Base-by-base conservation (phyloP, 495 filamentous ascomycete species). In the Arthonia radiata region DNA sequence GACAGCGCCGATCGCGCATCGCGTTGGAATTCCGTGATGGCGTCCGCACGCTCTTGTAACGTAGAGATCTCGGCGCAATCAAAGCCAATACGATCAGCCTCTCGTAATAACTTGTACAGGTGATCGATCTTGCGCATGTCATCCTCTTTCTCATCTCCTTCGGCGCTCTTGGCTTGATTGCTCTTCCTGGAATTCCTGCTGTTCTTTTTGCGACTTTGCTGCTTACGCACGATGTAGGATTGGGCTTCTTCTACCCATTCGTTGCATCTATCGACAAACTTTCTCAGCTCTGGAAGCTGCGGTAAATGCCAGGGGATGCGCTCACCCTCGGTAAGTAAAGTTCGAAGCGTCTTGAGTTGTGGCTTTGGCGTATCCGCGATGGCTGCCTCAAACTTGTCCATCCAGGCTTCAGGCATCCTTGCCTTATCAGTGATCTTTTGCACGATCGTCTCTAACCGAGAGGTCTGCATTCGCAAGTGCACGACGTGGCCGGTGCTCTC, bases 241-340 rank as follows among this genome's bases (percentile, higher is more conserved):
- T 74, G 80, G 31, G 86, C 86, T 51, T 93, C 83, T 35, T 99
- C 86, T 35, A 93, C 80, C 78, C 89, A 90, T 46, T 91, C 82
- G 50, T 91, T 86, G 54, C 82, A 92, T 37, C 73, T 70, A 37
- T 89, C 78, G 47, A 94, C 86, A 54, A 83, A 94, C 34, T 64
- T 59, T 51, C 68, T 75, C 42, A 99, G 66, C 40, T 68, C 60
- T 38, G 71, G 64, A 31, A 99, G 59, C 35, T 79, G 78, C 36
- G 73, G 66, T 33, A 99, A 59, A 36, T 82, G 77, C 57, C 77
- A 92, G 32, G 82, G 80, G 45, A 94, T 94, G 55, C 78, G 79
- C 52, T 99, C 86, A 50, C 89, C 86, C 61, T 99, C 86, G 48
- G 61, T 72, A 15, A 94, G 57, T 28, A 99, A 62, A 29, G 63